Conservation (phyloP, 805 yeast species). For the Sugiyamaella valdiviana region DNA sequence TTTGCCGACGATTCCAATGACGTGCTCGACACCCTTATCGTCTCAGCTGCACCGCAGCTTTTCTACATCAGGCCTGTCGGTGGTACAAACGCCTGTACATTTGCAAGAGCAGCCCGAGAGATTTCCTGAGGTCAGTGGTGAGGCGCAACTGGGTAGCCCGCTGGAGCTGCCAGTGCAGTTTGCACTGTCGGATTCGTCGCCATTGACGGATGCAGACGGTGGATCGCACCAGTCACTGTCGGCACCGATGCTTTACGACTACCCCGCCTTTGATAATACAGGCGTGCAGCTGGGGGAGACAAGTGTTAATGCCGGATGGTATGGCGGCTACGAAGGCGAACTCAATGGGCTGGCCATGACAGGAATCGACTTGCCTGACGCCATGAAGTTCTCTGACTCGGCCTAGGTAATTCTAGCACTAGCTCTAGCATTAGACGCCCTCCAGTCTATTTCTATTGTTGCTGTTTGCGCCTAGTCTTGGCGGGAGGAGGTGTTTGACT, state of each 20-base stretch:
- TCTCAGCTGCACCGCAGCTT: neutral
- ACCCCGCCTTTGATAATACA: neutral
- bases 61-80: slow-evolving; percentile 55
- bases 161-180: neutral
- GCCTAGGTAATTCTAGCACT: too few relatives aligned
- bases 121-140: neutral
- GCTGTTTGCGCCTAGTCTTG: too few relatives aligned
- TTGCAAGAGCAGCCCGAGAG: neutral
- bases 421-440: too few relatives aligned
- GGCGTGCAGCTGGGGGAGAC: neutral
- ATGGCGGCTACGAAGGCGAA: neutral
- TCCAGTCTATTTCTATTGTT: too few relatives aligned
- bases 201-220: neutral
- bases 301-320: neutral
- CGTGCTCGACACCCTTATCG: neutral
- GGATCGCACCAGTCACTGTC: neutral
- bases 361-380: neutral
- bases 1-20: neutral
- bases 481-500: too few relatives aligned
- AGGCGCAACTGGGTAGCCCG: neutral
- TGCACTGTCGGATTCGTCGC: neutral
- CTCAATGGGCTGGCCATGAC: neutral
- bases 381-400: too few relatives aligned
- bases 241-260: neutral
- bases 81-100: slow-evolving; percentile 45